phyloP scores from a whole-genome alignment of 257 asterid genomes.

The Solanum pimpinellifolium region DNA sequence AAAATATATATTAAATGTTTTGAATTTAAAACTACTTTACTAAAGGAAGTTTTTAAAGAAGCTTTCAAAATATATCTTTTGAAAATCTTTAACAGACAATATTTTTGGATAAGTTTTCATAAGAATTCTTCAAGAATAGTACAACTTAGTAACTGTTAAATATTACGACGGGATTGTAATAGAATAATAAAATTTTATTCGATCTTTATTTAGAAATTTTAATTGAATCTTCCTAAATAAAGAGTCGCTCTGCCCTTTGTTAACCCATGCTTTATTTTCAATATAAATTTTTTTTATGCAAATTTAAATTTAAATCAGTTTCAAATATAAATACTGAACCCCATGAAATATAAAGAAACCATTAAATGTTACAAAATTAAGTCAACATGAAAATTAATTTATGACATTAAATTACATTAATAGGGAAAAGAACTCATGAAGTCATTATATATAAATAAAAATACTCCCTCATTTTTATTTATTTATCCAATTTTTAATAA shows the following conservation, averaged over 20 bases:
- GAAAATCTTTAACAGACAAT: not conserved
- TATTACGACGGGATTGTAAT: fast-evolving
- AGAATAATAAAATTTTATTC: no score
- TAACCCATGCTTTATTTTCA: fast-evolving
- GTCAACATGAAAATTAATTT: not conserved
- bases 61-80: not conserved
- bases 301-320: no score
- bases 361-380: not conserved
- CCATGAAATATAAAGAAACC: not conserved
- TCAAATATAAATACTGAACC: no score
- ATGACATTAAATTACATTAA: not conserved
- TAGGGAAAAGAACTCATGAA: not conserved
- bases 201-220: no score
- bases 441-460: not conserved
- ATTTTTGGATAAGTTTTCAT: not conserved
- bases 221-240: fast-evolving
- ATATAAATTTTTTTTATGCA: fast-evolving
- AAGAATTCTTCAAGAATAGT: not conserved
- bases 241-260: no score
- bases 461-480: no score
- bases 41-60: not conserved
- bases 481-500: no score
- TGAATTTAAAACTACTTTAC: not conserved
- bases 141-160: not conserved
- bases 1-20: no score